Base-by-base conservation (phyloP, 306 rosid genomes). In the Macrotyloma uniflorum region DNA sequence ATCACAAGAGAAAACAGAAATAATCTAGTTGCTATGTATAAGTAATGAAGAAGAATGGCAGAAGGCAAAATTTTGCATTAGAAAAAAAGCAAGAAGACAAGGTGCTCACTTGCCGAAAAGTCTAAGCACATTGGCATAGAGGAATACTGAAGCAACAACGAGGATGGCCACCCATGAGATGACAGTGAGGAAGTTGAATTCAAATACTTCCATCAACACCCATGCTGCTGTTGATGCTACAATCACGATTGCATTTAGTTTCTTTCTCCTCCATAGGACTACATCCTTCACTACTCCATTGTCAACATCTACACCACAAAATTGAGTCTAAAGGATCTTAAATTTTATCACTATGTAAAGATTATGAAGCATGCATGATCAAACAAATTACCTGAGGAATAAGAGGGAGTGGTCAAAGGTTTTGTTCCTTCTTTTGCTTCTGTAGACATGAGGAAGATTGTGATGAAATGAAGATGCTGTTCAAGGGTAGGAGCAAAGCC, bases 181-280 rank as follows among this genome's bases (percentile, higher is more conserved):
- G 16, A 93, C 43, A 14, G 91, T 85, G 67, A 87, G 57, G 76
- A 86, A 85, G 72, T 84, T 85, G 89, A 86, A 90, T 14, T 65
- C 79, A 65, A 79, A 89, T 18, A 85, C 85, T 84, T 89, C 51
- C 72, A 90, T 80, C 65, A 86, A 72, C 15, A 84, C 79, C 96
- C 94, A 93, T 18, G 72, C 63, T 75, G 81, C 79, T n/a, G 94
- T 89, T 72, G 91, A 82, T 2, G 36, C 69, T 15, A 72, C 45
- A 3, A 91, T 75, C 77, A 88, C 26, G 11, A 59, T 32, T 1
- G 79, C 13, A 53, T 83, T 84, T 20, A 66, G 70, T 74, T 70
- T 85, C 79, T 79, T 88, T 72, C 87, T 88, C 81, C 68, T 89
- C 98, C 94, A 91, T 10, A 86, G 63, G 6, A 83, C 16, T 19